Base-by-base conservation (phyloP, 768 basidiomycete species). In the Pleurotus citrinopileatus region DNA sequence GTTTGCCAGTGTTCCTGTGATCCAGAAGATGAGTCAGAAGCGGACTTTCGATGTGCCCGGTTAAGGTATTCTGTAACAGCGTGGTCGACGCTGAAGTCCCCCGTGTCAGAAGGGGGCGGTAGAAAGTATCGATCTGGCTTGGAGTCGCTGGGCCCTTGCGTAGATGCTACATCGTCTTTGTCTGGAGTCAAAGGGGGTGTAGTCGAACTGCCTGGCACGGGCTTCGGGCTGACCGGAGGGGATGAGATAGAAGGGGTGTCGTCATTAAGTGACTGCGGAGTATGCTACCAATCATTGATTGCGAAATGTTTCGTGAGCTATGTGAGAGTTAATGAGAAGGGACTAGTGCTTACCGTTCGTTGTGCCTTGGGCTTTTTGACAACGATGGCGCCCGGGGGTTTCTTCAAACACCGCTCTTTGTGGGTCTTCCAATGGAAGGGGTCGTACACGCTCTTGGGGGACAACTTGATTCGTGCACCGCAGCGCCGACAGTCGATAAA, bases 361-460 rank as follows among this genome's bases (percentile, higher is more conserved):
- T 55, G 55, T 25, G 60, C 47, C 47, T 62, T 60, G 42, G 60
- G 55, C 52, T 52, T 62, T 23, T 50, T 50, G 20, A 22, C 29
- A 17, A 50, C 9, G 55, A 61, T 61, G 48, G 60, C 59, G n/a
- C 57, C 64, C 51, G 53, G 58, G 36, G 58, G 61, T 55, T 74
- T 78, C 67, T 77, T 82, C 52, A 81, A 63, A 64, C 87, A 89
- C 26, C 85, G 75, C 36, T 73, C 72, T 27, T 81, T 74, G 61
- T 89, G 87, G 58, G 79, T 83, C 42, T 69, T 64, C 87, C 87
- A 89, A 65, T 89, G 86, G 60, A 78, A 79, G 26, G 76, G 74
- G 60, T 89, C 87, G 59, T 77, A 89, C 19, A 73, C 73, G 65
- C 83, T 85, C 68, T 87, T 88, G 27, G 73, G 66, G 13, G 86